Evolutionary conservation across 768 basidiomycete species (phyloP).

Genomic region (Suillus ampliporus): DNA sequence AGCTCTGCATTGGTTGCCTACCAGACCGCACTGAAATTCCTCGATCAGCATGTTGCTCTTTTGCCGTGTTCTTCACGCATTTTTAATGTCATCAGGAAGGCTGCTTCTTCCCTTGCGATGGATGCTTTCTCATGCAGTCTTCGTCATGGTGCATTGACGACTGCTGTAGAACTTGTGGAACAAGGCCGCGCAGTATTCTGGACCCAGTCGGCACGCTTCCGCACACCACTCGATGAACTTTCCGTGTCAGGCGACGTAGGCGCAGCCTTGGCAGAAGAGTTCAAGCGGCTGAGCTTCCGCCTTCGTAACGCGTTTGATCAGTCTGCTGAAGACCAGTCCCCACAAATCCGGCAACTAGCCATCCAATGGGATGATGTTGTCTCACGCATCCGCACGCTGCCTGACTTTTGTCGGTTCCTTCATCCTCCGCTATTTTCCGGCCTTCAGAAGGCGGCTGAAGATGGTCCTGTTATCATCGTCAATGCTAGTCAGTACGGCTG

Average conservation of each 20-base stretch:
- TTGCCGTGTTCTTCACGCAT: too few species aligned
- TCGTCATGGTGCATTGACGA: constrained; percentile 8
- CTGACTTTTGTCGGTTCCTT: constrained; percentile 20
- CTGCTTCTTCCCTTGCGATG: background rate
- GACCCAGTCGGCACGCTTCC: constrained; percentile 30
- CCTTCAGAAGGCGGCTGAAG: constrained; percentile 17
- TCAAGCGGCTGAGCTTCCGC: constrained; percentile 13
- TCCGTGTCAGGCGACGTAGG: background rate
- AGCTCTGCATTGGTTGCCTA: too few species aligned
- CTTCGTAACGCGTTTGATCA: constrained; percentile 7
- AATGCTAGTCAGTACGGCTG: constrained; percentile 19
- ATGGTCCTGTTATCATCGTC: constrained; percentile 22
- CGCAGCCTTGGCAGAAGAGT: constrained; percentile 17
- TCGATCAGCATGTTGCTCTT: too few species aligned
- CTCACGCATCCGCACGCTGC: constrained; percentile 12
- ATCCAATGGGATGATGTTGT: constrained; percentile 6
- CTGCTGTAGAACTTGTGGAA: constrained; percentile 35
- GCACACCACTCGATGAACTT: too few species aligned
- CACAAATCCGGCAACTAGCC: constrained; percentile 13
- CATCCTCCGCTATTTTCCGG: constrained; percentile 15
- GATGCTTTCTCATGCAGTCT: constrained; percentile 17
- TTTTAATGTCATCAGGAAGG: too few species aligned
- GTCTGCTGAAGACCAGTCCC: constrained; percentile 7
- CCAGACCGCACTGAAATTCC: too few species aligned
- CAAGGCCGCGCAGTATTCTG: constrained; percentile 34